Percentiles rank a stretch among this genome's conserved stretches.
Evolutionary conservation across 148 eudicot species (phyloP).

Genomic region (Gaultheria prostrata): DNA sequence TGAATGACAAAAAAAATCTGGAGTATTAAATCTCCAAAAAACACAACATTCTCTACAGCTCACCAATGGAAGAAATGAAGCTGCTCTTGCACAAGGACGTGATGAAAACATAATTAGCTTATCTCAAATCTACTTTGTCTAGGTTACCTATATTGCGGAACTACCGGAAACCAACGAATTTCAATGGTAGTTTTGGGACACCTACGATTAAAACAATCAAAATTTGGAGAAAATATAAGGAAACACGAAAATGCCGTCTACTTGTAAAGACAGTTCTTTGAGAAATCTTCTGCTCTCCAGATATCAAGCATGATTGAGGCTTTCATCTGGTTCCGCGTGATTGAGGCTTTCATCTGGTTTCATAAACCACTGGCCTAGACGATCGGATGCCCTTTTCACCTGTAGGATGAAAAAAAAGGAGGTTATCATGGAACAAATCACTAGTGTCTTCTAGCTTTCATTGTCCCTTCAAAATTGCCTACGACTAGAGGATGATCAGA

Average conservation of each 20-base stretch:
- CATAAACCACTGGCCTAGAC: constrained; percentile 28
- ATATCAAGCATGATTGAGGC: constrained; percentile 14
- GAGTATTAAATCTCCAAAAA: too few relatives aligned
- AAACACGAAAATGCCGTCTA: background rate
- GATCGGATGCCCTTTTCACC: constrained; percentile 48
- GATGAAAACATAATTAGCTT: background rate
- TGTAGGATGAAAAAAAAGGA: constrained; percentile 11
- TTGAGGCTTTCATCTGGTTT: too few relatives aligned
- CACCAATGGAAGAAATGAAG: too few relatives aligned
- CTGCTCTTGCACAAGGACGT: too few relatives aligned
- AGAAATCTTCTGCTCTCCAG: background rate
- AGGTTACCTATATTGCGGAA: background rate
- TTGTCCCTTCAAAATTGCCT: background rate
- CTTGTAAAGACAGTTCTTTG: too few relatives aligned
- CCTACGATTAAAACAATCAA: background rate
- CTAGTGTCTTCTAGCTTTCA: background rate
- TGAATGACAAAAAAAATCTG: too few relatives aligned
- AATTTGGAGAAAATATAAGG: background rate
- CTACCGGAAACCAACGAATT: background rate
- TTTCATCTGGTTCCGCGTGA: constrained; percentile 17
- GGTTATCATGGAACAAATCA: background rate
- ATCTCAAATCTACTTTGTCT: background rate
- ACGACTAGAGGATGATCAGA: background rate
- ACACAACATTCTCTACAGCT: too few relatives aligned
- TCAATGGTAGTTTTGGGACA: background rate